Evolutionary conservation across 1,139 yeast species (phyloP).

Genomic region (Magnusiomyces sp.): DNA sequence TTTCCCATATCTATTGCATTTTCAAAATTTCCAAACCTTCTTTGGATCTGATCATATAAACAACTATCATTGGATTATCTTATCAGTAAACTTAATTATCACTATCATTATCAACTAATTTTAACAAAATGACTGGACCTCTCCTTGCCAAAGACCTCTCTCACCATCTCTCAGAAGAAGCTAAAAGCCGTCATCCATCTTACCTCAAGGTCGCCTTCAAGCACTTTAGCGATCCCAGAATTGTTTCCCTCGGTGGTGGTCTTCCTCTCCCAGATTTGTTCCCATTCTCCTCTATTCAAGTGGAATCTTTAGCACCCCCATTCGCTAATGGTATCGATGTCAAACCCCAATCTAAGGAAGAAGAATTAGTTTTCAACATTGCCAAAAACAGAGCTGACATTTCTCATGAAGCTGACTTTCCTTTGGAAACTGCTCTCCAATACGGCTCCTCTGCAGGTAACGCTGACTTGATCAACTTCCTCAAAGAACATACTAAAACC

Average conservation of each 20-base stretch:
- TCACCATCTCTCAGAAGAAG: conserved; percentile 71
- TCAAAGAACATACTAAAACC: conserved; percentile 67
- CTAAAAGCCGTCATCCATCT: conserved; percentile 67
- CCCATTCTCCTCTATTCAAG: conserved; percentile 73
- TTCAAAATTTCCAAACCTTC: too few relatives aligned
- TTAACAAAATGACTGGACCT: conserved; percentile 1
- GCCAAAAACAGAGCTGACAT: conserved; percentile 4
- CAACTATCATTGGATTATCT: too few relatives aligned
- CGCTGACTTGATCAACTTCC: conserved; percentile 54
- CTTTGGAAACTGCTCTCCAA: conserved; percentile 78
- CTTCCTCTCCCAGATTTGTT: conserved; percentile 83
- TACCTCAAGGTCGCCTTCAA: conserved; percentile 79
- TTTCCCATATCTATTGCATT: too few relatives aligned
- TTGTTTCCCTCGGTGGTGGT: conserved; percentile 92
- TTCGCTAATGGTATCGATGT: conserved; percentile 70
- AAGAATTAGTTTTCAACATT: conserved; percentile 24
- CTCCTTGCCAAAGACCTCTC: conserved; percentile 54
- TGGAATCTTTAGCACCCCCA: conserved; percentile 70
- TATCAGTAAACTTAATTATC: too few relatives aligned
- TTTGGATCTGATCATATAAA: too few relatives aligned
- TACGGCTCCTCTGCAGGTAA: conserved; percentile 84
- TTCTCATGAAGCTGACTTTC: conserved; percentile 43
- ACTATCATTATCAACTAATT: conserved; percentile 1
- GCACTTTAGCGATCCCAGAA: conserved; percentile 61
- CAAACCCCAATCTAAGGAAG: conserved; percentile 43